Evolutionary conservation across 129 eudicot species (phyloP), one percentile per base, ranked within the genome.

Genomic region (Dittrichia graveolens): DNA sequence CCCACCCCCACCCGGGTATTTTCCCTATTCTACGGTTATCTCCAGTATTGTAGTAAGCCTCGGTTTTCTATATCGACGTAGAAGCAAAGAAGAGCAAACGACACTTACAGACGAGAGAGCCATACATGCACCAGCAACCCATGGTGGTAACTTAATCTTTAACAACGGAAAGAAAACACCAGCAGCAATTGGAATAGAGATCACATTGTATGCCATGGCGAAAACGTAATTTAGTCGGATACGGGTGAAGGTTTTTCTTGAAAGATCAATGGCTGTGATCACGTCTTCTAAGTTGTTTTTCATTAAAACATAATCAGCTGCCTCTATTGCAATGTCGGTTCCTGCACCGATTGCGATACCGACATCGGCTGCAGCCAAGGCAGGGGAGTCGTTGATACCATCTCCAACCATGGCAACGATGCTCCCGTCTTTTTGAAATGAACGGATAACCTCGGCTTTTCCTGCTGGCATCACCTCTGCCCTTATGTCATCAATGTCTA

Each of bases 91-190:
- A 18, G 98, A 94, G 72, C 98, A 94, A 0, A 94, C 98, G 35
- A 94, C 98, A 75, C 91, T 94, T 35, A 90, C 93, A 45, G 98
- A 94, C 3, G 98, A 94, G 39, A 94, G 61, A 3, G 98, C 98
- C 98, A 94, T 94, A 74, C 97, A 94, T 0, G 98, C 98, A 72
- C 98, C 98, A 8, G 97, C 98, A 6, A 86, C 96, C 98, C 98
- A 94, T 4, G 98, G 98, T 0, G 98, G 98, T 81, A 94, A 75
- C 84, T 79, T 75, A 42, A 94, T 11, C 77, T 58, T 65, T 11
- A 94, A 63, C 84, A 83, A 91, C 0, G 98, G 98, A 47, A 73
- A 94, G 78, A 94, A 86, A 43, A 83, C 84, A 18, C 98, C 98
- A 16, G 98, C 96, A 11, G 98, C 98, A 45, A 94, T 73, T 0